These are phyloP conservation scores for Aspergillus mulundensis DNA, from an alignment of 495 filamentous ascomycete species.

Conservation along the genomic window DNA sequence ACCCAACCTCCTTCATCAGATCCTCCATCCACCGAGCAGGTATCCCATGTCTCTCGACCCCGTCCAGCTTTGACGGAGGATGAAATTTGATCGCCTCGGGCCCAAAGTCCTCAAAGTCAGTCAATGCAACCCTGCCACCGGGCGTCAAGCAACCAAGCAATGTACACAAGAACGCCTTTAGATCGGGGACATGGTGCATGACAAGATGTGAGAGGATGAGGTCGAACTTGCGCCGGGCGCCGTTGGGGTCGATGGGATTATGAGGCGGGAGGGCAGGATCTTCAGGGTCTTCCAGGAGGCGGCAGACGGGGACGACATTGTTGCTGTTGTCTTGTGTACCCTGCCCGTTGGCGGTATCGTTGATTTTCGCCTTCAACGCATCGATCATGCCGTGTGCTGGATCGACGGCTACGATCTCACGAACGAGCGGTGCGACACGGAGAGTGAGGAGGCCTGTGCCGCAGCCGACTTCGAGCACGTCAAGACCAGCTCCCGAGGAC, in stretches of 20 bases:
- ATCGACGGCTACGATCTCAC: slow-evolving; percentile 39
- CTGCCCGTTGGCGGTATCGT: background rate
- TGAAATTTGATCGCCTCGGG: slow-evolving; percentile 49
- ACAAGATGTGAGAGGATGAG: slow-evolving; percentile 49
- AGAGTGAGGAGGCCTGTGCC: slow-evolving; percentile 53
- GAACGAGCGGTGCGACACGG: slow-evolving; percentile 41
- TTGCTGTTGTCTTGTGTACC: slow-evolving; percentile 9
- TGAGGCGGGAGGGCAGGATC: slow-evolving; percentile 22
- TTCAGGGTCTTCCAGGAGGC: slow-evolving; percentile 30
- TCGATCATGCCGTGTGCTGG: slow-evolving; percentile 50
- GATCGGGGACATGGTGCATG: slow-evolving; percentile 50
- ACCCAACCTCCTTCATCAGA: slow-evolving; percentile 43
- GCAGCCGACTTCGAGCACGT: slow-evolving; percentile 55
- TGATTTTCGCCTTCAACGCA: slow-evolving; percentile 40
- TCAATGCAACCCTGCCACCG: slow-evolving; percentile 44
- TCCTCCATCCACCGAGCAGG: slow-evolving; percentile 30
- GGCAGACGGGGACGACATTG: slow-evolving; percentile 15
- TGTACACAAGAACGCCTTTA: slow-evolving; percentile 33
- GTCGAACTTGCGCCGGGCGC: slow-evolving; percentile 33
- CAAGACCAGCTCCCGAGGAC: slow-evolving; percentile 1
- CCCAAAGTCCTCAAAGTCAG: slow-evolving; percentile 57
- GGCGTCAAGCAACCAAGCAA: slow-evolving; percentile 41
- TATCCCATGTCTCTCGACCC: slow-evolving; percentile 53
- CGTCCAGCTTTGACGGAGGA: slow-evolving; percentile 45
- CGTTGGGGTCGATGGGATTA: background rate